Evolutionary conservation across 2,329 filamentous ascomycete species (phyloP), one percentile per base, ranked within the genome.

Genomic region (Colletotrichum tropicale): DNA sequence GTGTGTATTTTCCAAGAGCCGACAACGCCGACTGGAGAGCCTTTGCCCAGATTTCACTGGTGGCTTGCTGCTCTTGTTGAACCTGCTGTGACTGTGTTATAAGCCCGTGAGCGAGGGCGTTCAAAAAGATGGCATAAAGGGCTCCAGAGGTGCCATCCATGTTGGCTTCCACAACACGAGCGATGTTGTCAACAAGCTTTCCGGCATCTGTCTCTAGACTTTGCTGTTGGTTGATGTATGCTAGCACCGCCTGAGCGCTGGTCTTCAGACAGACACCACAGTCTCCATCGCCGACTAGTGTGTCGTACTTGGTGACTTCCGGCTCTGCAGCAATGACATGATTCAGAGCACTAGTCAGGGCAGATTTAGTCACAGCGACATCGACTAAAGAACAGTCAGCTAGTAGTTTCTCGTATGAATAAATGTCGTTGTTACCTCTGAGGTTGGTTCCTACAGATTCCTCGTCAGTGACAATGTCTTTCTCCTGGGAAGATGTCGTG

Each of bases 131-230:
- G 66, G 93, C 92, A 82, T 94, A 95, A 69, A 95, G 89, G 18
- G 93, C 93, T 16, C 93, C 93, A 1, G 92, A 94, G 3, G 93
- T 95, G 65, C 93, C 93, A 81, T 94, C 93, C 93, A 95, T 95
- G 69, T 86, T 90, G 52, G 88, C 89, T 82, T 95, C 93, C 13
- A 94, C 91, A 4, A 92, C 88, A 30, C 88, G 88, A 71, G 91
- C 91, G 26, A 58, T 58, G 55, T 58, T 58, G 55, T 58, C 55
- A 6, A 58, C 3, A 7, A 58, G 55, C 16, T 12, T 58, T 26
- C 55, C 55, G 55, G 55, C 55, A 30, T 58, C 55, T 58, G 1
- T 8, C 8, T 58, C 24, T 13, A 58, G 8, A 18, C 15, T 12
- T 26, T 58, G 13, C 26, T 26, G 21, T 9, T n/a, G 3, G 16